Evolutionary conservation across 139 green algal genomes (phyloP), one percentile per base, ranked within the genome.

Genomic region (Penium margaritaceum): DNA sequence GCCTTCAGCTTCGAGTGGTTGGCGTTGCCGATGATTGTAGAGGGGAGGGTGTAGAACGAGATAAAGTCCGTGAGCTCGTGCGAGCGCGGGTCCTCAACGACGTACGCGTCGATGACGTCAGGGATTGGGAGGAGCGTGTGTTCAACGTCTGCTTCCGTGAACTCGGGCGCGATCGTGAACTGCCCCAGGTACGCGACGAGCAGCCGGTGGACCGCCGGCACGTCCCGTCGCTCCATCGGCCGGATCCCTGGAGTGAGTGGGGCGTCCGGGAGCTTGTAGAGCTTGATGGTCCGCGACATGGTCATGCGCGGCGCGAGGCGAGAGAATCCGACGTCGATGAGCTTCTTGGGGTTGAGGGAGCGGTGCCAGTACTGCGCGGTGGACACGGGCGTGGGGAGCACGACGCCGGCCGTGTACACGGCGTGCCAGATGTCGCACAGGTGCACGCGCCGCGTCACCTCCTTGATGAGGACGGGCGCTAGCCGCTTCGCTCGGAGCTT

Each of bases 381-480:
- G 37, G 89, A 83, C 33, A 96, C 79, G 0, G 94, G 94, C 77
- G 89, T 94, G 34, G 94, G 94, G 70, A 98, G 85, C 44, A 98
- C 85, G 27, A 95, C 89, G 21, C 94, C 94, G 15, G 94, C 94
- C 0, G 94, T 98, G 86, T 97, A 98, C 15, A 86, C 87, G 1
- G 94, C 94, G 83, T 98, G 92, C 91, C 91, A 97, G 66, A 96
- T 92, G 71, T 86, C 80, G 14, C 71, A 58, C 75, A 92, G 72
- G 85, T 97, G 95, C 27, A 97, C 90, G 0, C 91, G 74, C 51
- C 92, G 74, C 15, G 91, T 96, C 71, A 97, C 90, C 84, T 96
- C 91, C 84, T 95, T 95, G 86, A 98, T 98, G n/a, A 99, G 87
- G 57, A 97, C 86, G 3, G 94, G 94, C 30, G 94, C 91, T 4